phyloP scores from a whole-genome alignment of 176 grass and related monocot species.

The Microstegium vimineum region DNA sequence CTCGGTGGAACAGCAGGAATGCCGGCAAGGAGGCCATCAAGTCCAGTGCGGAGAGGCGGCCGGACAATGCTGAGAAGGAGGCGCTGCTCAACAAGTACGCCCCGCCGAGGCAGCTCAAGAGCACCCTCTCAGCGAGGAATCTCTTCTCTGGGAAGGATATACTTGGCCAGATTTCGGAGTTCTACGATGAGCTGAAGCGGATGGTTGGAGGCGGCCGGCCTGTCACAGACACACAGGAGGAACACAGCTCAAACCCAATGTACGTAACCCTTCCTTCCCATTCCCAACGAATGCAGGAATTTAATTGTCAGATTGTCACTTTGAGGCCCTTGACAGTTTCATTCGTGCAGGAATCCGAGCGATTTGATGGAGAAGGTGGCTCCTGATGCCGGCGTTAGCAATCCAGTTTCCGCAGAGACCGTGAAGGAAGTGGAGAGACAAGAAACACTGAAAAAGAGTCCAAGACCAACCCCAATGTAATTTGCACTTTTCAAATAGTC shows the following conservation, averaged over 20 bases:
- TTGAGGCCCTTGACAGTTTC: conserved; percentile 28
- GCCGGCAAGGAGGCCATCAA: conserved; percentile 79
- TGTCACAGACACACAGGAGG: conserved; percentile 23
- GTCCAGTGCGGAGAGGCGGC: conserved; percentile 66
- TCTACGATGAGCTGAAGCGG: conserved; percentile 90
- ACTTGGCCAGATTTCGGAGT: conserved; percentile 87
- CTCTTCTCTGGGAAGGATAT: conserved; percentile 90
- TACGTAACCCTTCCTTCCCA: conserved; percentile 27
- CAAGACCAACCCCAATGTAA: conserved; percentile 44
- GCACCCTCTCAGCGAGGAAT: conserved; percentile 93
- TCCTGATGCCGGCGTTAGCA: background rate
- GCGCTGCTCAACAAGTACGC: conserved; percentile 42
- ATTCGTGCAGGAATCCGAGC: conserved; percentile 25
- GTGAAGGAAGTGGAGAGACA: conserved; percentile 24
- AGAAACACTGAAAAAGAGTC: conserved; percentile 32
- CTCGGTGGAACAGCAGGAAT: conserved; percentile 53
- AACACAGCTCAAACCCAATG: conserved; percentile 20
- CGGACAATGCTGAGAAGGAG: conserved; percentile 45
- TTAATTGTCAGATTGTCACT: background rate
- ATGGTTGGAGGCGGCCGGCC: conserved; percentile 45
- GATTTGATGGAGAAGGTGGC: conserved; percentile 13
- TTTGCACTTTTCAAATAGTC: background rate
- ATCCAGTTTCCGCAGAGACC: background rate
- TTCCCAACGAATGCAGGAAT: too few relatives aligned
- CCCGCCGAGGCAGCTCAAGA: conserved; percentile 63